These are phyloP conservation scores for Phytophthora litchii DNA, from an alignment of 352 stramenopile genomes.

Conservation along the genomic window DNA sequence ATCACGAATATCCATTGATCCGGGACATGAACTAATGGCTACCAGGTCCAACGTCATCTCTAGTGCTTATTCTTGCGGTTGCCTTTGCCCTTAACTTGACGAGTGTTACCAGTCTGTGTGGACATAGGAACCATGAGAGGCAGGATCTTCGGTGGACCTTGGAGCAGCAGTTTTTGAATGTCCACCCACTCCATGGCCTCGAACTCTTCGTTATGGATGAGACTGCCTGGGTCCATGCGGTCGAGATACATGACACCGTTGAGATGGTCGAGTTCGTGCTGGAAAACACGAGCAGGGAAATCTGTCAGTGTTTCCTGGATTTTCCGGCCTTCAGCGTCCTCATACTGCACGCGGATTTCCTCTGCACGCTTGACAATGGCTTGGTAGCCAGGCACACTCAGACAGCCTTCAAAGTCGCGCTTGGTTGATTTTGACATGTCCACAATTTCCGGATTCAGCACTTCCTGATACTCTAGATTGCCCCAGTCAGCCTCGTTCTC, in stretches of 20 bases:
- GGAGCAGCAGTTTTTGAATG: slow-evolving; percentile 64
- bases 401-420: slow-evolving; percentile 86
- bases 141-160: slow-evolving; percentile 29
- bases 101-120: slow-evolving; percentile 6
- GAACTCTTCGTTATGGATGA: slow-evolving; percentile 89
- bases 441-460: slow-evolving; percentile 82
- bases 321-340: slow-evolving; percentile 52
- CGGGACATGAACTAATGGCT: not conserved
- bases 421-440: slow-evolving; percentile 48
- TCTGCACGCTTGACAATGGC: slow-evolving; percentile 67
- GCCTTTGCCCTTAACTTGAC: slow-evolving; percentile 25
- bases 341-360: slow-evolving; percentile 73
- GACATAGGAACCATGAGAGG: slow-evolving; percentile 29
- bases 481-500: slow-evolving; percentile 60
- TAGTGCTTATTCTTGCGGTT: slow-evolving; percentile 38
- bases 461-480: slow-evolving; percentile 68
- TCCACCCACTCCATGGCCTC: slow-evolving; percentile 62
- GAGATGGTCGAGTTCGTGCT: slow-evolving; percentile 85
- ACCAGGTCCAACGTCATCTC: not conserved
- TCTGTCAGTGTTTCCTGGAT: slow-evolving; percentile 65
- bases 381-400: slow-evolving; percentile 85
- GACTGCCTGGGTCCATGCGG: slow-evolving; percentile 61
- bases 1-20: slow-evolving; percentile 12
- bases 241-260: slow-evolving; percentile 82
- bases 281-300: slow-evolving; percentile 85